Evolutionary conservation across 2,329 filamentous ascomycete genomes (phyloP), one percentile per base, ranked within the genome.

Genomic region (Talaromyces pinophilus): DNA sequence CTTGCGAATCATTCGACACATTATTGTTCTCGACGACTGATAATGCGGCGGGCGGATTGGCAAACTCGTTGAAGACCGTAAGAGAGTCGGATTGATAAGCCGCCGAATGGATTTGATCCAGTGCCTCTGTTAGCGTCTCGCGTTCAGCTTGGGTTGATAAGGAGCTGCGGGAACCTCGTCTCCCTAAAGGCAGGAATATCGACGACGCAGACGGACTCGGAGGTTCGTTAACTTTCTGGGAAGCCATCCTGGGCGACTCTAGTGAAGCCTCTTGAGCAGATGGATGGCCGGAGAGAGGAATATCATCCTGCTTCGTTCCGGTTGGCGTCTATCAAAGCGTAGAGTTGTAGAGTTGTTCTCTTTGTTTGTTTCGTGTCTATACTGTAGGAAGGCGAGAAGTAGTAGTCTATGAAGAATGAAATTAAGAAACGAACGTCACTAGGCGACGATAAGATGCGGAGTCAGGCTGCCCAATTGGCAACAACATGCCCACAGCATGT

Each of bases 31-130:
- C 92, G 28, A 83, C 79, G 1, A 85, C 82, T 1, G 86, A 80
- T 0, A 85, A 82, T 2, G 91, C 88, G 5, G 89, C 88, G 0
- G 90, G 85, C 0, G 80, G 81, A 63, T 74, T 77, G 6, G 90
- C 91, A 73, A 96, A 93, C 74, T 97, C 93, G 79, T 96, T 96
- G 80, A 98, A 98, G 8, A 93, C 96, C 2, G 94, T 98, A 59
- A 98, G 84, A 40, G 88, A 87, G 69, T 91, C 90, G 40, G 91
- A 91, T 75, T 92, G 91, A 74, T 91, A 96, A n/a, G 93, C 93
- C 5, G 91, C 89, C 61, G 84, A 92, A 78, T 97, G 94, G 71
- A 97, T 97, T 72, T 92, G 89, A 78, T 96, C 91, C 68, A 97
- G 87, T 19, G 90, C 87, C 69, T 92, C 87, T 40, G 91, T 88